Evolutionary conservation across 495 filamentous ascomycete genomes (phyloP).

Genomic region (Daldinia loculata): DNA sequence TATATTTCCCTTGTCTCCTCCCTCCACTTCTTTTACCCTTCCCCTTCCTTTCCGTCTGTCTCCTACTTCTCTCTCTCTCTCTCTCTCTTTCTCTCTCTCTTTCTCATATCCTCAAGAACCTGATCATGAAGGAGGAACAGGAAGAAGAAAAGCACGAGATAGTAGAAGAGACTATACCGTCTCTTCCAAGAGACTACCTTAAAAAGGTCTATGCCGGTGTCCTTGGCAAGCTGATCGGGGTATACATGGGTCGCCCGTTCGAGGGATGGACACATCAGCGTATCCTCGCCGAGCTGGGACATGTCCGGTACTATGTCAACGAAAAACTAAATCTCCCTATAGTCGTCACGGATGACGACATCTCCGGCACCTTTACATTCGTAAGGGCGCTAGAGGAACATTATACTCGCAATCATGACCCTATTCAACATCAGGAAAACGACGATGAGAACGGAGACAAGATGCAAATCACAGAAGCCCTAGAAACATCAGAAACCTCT

Average conservation of each 20-base stretch:
- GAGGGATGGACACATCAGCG: constrained; percentile 48
- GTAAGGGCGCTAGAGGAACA: constrained; percentile 47
- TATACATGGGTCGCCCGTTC: constrained; percentile 47
- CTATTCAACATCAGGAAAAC: no score
- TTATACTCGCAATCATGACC: background rate
- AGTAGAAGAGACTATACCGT: background rate
- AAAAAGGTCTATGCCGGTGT: constrained; percentile 48
- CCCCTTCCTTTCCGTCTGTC: background rate
- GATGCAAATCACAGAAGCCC: background rate
- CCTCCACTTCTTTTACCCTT: background rate
- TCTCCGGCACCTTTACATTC: constrained; percentile 48
- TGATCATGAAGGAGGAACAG: background rate
- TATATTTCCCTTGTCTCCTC: background rate
- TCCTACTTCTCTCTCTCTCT: background rate
- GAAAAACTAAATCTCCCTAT: constrained; percentile 37
- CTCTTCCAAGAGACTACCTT: constrained; percentile 41
- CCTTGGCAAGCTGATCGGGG: constrained; percentile 48
- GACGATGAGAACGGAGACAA: background rate
- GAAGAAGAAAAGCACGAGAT: background rate
- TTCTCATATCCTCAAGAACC: background rate
- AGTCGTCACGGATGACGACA: constrained; percentile 47
- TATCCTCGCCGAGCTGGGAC: constrained; percentile 43
- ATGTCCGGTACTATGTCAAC: constrained; percentile 46
- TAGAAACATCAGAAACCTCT: background rate
- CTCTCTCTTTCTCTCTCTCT: background rate